Percentiles rank a stretch among this genome's conserved stretches.
These are phyloP conservation scores for Diaporthe australafricana DNA, from an alignment of 2,329 filamentous ascomycete genomes.

Conservation along the genomic window DNA sequence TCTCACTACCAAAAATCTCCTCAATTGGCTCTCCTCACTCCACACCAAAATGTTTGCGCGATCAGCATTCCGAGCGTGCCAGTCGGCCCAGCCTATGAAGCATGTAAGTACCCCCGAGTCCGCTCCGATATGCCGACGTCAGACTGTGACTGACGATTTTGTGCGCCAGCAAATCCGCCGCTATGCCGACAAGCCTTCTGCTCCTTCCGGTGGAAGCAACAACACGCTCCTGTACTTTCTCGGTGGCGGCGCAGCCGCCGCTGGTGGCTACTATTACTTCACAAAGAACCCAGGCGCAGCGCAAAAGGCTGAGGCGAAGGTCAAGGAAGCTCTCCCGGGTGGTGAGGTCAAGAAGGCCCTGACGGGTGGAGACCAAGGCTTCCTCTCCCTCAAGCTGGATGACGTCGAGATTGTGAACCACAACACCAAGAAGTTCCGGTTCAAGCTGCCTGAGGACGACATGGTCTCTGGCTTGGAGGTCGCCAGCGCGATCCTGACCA, in stretches of 20 bases:
- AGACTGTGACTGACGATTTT: conserved; percentile 38
- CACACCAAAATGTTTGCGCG: conserved; percentile 72
- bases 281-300: conserved; percentile 60
- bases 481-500: conserved; percentile 90
- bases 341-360: conserved; percentile 65
- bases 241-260: conserved; percentile 69
- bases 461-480: conserved; percentile 85
- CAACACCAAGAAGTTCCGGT: conserved; percentile 94
- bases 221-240: conserved; percentile 71
- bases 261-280: conserved; percentile 67
- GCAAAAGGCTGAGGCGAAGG: conserved; percentile 68
- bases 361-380: conserved; percentile 90
- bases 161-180: conserved; percentile 58
- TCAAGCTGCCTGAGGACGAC: conserved; percentile 86
- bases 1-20: background rate
- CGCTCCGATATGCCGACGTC: background rate
- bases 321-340: conserved; percentile 50
- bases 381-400: conserved; percentile 83
- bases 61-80: conserved; percentile 71
- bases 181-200: conserved; percentile 75
- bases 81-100: conserved; percentile 74
- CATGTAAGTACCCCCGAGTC: conserved; percentile 61
- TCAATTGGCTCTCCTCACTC: conserved; percentile 4
- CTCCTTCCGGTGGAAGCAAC: conserved; percentile 65
- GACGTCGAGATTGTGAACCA: conserved; percentile 85